Base-by-base conservation (phyloP, 2,329 filamentous ascomycete genomes). In the Diaporthe velutina region DNA sequence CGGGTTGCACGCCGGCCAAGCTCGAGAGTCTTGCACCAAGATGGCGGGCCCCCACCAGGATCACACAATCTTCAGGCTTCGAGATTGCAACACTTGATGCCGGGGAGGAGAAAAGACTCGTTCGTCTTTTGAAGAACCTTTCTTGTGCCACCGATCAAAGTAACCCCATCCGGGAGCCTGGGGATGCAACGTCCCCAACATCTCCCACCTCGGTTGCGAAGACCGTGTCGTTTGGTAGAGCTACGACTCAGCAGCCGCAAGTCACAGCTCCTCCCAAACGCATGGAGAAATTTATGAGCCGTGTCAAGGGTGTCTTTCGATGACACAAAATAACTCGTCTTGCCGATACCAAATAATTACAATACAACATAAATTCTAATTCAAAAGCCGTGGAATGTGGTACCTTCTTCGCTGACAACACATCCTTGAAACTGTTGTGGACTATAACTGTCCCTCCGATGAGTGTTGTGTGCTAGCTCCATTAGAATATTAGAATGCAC, bases 151-250 rank as follows among this genome's bases (percentile, higher is more conserved):
- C 19, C 33, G 22, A 22, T 15, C 57, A 60, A 3, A n/a, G 4
- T 3, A 15, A n/a, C 2, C n/a, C 6, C 35, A 4, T 3, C 3
- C 30, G 38, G n/a, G 57, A 3, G 3, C 57, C 57, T 25, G 35
- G 22, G n/a, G n/a, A 60, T 60, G 15, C 7, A 19, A 28, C 12
- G 12, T 25, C 35, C 22, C 57, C 57, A 28, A 60, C 13, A 40
- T 60, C 57, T 8, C 57, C 57, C 57, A 40, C 19, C 13, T 60
- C 57, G 35, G 57, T 60, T 35, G 57, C 57, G 28, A 60, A 60
- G 35, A 60, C 57, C 6, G 57, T 60, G 35, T 60, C 57, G 6
- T 60, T 60, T 35, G 22, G 13, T 17, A 60, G 12, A 4, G n/a
- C n/a, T n/a, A n/a, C n/a, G n/a, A 40, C 57, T 42, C 33, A 25